Percentiles rank a stretch among this genome's conserved stretches.
Conservation (phyloP, 2,329 filamentous ascomycete species). For the Herpotrichia juniperi region DNA sequence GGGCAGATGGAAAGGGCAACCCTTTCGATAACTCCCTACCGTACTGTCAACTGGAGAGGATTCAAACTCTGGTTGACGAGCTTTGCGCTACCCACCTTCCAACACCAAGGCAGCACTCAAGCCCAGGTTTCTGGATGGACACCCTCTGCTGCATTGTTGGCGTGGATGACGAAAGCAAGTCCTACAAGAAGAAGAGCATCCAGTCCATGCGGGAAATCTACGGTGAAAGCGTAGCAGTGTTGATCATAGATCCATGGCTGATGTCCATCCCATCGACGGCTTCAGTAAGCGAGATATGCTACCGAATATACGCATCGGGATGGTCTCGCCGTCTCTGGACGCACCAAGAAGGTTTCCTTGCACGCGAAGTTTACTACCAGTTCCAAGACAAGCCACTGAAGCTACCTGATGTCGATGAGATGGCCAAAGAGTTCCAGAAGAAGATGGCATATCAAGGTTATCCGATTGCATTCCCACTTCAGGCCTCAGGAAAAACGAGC, state of each 20-base stretch:
- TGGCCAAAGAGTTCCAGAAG: slow-evolving; percentile 16
- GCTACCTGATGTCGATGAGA: slow-evolving; percentile 17
- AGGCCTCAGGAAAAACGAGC: slow-evolving; percentile 18
- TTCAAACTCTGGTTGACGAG: slow-evolving; percentile 12
- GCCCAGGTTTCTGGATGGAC: slow-evolving; percentile 17
- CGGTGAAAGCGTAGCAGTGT: slow-evolving; percentile 12
- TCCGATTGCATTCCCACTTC: slow-evolving; percentile 16
- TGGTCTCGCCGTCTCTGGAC: slow-evolving; percentile 22
- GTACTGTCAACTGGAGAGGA: slow-evolving; percentile 13
- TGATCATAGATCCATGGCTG: slow-evolving; percentile 18
- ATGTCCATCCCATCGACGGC: slow-evolving; percentile 18
- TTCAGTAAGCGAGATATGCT: slow-evolving; percentile 17
- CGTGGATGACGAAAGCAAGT: slow-evolving; percentile 6
- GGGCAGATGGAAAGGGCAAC: slow-evolving; percentile 20
- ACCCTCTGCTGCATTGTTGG: slow-evolving; percentile 18
- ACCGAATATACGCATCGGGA: slow-evolving; percentile 15
- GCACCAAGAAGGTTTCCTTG: slow-evolving; percentile 20
- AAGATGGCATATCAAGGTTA: slow-evolving; percentile 18
- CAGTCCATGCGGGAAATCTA: slow-evolving; percentile 17
- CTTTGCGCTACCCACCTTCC: slow-evolving; percentile 9
- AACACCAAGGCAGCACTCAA: neutral
- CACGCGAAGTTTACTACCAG: slow-evolving; percentile 18
- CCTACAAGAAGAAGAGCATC: slow-evolving; percentile 16
- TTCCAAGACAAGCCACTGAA: slow-evolving; percentile 19
- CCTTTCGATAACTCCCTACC: slow-evolving; percentile 17